A percentile compares a stretch with the other conserved stretches of the same genome.
Evolutionary conservation across 2,329 filamentous ascomycete species (phyloP).

Genomic region (Aspergillus uvarum): DNA sequence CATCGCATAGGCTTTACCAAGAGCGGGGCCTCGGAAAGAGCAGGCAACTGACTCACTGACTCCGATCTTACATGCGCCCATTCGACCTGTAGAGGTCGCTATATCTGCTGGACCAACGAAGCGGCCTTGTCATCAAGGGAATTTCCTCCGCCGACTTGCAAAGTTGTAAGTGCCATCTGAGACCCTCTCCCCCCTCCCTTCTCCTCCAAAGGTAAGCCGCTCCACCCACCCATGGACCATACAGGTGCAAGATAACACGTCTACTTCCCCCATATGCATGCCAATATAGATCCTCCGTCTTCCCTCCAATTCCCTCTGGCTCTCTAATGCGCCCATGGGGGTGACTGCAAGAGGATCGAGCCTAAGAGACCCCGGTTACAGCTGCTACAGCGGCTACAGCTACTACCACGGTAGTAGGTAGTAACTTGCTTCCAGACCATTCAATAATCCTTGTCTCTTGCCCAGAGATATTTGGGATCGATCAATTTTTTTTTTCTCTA

Average conservation of each 20-base stretch:
- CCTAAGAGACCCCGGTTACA: not conserved
- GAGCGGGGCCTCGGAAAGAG: not conserved
- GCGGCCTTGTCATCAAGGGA: not conserved
- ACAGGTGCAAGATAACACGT: conserved; percentile 16
- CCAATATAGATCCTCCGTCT: conserved; percentile 1
- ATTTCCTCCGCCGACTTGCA: not conserved
- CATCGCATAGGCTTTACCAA: not conserved
- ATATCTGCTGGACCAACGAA: not conserved
- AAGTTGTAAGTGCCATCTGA: too few species aligned
- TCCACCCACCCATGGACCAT: not conserved
- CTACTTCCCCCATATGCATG: conserved; percentile 8
- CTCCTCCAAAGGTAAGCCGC: not conserved
- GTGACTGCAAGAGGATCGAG: not conserved
- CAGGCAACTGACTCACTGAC: not conserved
- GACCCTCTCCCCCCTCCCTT: too few species aligned
- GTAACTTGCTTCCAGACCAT: too few species aligned
- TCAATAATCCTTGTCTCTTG: not conserved
- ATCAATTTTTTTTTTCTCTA: not conserved
- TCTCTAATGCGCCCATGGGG: not conserved
- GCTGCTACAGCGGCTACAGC: not conserved
- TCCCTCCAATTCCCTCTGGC: conserved; percentile 1
- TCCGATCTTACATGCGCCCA: not conserved
- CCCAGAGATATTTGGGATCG: not conserved
- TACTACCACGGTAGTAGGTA: not conserved
- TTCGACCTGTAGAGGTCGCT: not conserved